Conservation (phyloP, 257 asterid genomes). For the Solanum lycopersicoides region DNA sequence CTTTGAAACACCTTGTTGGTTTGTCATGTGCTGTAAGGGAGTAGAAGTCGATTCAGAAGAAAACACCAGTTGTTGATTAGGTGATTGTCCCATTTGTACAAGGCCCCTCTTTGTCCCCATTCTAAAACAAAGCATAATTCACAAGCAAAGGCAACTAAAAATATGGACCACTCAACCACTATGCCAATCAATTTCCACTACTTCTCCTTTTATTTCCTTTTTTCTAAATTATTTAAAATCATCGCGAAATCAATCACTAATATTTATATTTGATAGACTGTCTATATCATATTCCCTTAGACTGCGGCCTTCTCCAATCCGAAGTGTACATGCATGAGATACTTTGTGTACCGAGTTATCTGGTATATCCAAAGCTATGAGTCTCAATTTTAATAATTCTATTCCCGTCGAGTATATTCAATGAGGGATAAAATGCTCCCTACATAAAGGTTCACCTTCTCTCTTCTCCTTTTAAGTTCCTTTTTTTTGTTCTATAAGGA, state of each 20-base stretch:
- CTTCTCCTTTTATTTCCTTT: constrained; percentile 9
- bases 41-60: not conserved
- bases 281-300: not conserved
- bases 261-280: not conserved
- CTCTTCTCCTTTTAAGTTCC: not conserved
- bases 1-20: not conserved
- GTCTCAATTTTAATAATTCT: not conserved
- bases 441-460: not conserved
- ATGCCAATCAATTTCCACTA: constrained; percentile 10
- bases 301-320: not conserved
- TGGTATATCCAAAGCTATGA: not conserved
- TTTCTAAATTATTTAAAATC: not conserved
- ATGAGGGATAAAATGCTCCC: not conserved
- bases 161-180: constrained; percentile 40
- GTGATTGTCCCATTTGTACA: not conserved
- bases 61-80: not conserved
- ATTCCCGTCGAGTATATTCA: not conserved
- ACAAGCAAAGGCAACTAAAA: not conserved
- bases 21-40: not conserved
- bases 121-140: constrained; percentile 4
- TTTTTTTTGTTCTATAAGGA: not conserved
- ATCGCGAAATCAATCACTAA: not conserved
- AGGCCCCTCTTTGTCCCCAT: constrained; percentile 1
- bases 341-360: not conserved
- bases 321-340: not conserved